Evolutionary conservation across 2,329 filamentous ascomycete genomes (phyloP).

Genomic region (Phaeosphaeria sp.): DNA sequence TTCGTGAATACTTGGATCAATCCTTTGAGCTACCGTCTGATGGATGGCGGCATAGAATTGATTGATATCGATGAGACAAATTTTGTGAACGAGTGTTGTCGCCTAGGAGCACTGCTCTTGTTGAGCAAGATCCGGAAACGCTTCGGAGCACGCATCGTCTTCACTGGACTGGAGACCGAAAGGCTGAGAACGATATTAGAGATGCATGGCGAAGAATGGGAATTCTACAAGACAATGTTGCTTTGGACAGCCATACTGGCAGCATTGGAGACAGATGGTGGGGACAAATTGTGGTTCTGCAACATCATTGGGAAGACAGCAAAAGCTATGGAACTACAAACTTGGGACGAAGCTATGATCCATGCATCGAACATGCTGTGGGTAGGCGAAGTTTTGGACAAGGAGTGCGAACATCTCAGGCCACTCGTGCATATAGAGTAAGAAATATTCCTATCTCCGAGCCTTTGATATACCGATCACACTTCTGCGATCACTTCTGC

Average conservation of each 20-base stretch:
- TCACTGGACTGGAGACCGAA: not conserved
- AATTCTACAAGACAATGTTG: not conserved
- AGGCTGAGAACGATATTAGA: not conserved
- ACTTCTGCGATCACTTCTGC: not conserved
- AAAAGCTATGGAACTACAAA: not conserved
- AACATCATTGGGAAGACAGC: not conserved
- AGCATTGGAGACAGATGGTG: not conserved
- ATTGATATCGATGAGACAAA: not conserved
- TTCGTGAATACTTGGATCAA: not conserved
- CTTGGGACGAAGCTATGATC: not conserved
- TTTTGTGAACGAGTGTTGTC: not conserved
- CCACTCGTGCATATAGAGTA: not conserved
- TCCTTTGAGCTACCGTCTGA: not conserved
- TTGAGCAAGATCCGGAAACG: not conserved
- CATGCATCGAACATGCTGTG: not conserved
- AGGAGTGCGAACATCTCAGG: not conserved
- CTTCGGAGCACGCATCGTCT: not conserved
- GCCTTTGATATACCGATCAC: not conserved
- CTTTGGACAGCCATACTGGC: not conserved
- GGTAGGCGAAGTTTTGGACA: not conserved
- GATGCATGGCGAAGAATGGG: not conserved
- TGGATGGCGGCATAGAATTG: not conserved
- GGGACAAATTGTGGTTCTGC: not conserved
- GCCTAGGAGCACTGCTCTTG: not conserved
- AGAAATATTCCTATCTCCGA: not conserved